Base-by-base conservation (phyloP, 768 basidiomycete species). In the Agaricus bisporus region DNA sequence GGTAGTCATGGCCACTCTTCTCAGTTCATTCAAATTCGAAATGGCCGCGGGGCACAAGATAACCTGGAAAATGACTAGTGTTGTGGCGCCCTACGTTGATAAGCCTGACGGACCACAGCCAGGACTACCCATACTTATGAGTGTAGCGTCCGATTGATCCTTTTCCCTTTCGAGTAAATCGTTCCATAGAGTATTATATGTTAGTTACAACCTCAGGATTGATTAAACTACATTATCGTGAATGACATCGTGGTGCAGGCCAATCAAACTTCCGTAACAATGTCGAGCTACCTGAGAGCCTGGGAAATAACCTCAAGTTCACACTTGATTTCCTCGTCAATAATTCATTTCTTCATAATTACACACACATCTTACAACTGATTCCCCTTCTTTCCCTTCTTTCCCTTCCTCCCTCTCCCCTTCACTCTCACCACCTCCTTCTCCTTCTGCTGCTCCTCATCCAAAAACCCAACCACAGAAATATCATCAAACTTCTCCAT, bases 401-500 rank as follows among this genome's bases (percentile, higher is more conserved):
- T 44, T 29, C 55, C 50, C 32, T 57, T 41, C 48, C n/a, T 26
- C 49, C 25, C 17, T 25, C 43, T 20, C 20, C 28, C 46, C 2
- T n/a, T n/a, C n/a, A n/a, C n/a, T n/a, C n/a, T n/a, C n/a, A n/a
- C n/a, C n/a, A n/a, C n/a, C 43, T 51, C 56, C 51, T 48, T 48
- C 55, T 43, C 56, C 50, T 43, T 17, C 61, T 58, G 46, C 39
- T 72, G 68, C 60, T 72, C 70, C 60, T 73, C 73, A 53, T 73
- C 73, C 66, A 73, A 62, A 29, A 73, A 65, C 7, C 70, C 70
- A 14, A 70, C 64, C 2, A 67, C 73, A 37, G 71, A 70, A 54
- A 80, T 71, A 64, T 79, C 69, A 60, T 79, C 72, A 63, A 76
- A 80, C 56, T 66, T 64, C 61, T 81, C 79, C 18, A 68, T 73